Conservation (phyloP, 805 yeast species). For the Candida oleophila region DNA sequence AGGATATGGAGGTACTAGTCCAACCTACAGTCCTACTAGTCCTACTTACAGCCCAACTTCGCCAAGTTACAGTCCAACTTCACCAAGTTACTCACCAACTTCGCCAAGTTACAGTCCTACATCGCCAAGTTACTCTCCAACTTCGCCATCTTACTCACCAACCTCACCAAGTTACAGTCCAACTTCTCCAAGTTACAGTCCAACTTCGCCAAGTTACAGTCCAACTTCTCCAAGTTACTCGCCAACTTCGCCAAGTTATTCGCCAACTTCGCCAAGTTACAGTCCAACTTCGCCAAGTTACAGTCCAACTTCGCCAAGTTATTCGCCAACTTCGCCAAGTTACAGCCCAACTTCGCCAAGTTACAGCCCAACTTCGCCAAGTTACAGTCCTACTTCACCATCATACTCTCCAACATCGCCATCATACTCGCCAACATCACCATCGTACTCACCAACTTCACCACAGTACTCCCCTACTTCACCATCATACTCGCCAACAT, state of each 20-base stretch:
- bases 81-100: conserved; percentile 61
- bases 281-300: conserved; percentile 46
- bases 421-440: conserved; percentile 43
- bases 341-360: conserved; percentile 48
- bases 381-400: conserved; percentile 48
- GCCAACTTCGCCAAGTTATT: conserved; percentile 69
- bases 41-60: conserved; percentile 72
- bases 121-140: conserved; percentile 67
- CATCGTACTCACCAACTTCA: conserved; percentile 39
- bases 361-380: conserved; percentile 45
- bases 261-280: conserved; percentile 60
- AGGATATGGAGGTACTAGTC: conserved; percentile 45
- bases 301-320: conserved; percentile 55
- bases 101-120: conserved; percentile 78
- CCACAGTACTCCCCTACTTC: conserved; percentile 46
- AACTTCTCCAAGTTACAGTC: conserved; percentile 72
- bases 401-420: conserved; percentile 47
- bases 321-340: conserved; percentile 47
- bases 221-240: conserved; percentile 81
- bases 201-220: conserved; percentile 66
- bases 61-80: conserved; percentile 56
- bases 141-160: conserved; percentile 80
- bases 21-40: conserved; percentile 73
- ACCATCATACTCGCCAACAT: conserved; percentile 46
- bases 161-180: conserved; percentile 70